phyloP scores from a whole-genome alignment of 352 stramenopile genomes.

The Pythium monospermum region DNA sequence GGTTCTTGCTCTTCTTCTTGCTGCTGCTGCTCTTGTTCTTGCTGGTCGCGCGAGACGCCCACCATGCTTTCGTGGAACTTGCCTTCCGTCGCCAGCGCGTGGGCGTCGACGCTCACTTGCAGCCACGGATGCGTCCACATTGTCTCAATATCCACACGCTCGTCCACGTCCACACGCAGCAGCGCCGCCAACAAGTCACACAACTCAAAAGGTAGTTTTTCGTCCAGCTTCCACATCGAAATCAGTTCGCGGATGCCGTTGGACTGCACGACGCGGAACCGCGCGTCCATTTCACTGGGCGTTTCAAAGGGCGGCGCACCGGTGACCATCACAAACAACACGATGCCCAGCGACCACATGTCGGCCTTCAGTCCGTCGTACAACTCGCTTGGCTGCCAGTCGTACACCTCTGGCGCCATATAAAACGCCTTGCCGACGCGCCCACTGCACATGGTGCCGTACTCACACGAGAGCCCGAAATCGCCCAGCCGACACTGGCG shows the following conservation, averaged over 20 bases:
- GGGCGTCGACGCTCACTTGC: conserved; percentile 1
- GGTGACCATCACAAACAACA: conserved; percentile 59
- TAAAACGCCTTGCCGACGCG: conserved; percentile 60
- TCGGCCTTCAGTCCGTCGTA: conserved; percentile 51
- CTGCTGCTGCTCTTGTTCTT: too few species aligned
- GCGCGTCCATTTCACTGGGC: conserved; percentile 36
- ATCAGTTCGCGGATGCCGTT: conserved; percentile 35
- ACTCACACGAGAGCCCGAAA: conserved; percentile 47
- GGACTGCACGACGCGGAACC: conserved; percentile 43
- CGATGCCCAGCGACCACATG: conserved; percentile 59
- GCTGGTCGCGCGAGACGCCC: background rate
- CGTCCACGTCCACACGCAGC: conserved; percentile 28
- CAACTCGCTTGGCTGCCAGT: conserved; percentile 8
- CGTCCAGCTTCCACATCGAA: conserved; percentile 33
- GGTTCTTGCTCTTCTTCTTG: conserved; percentile 14
- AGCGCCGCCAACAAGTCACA: conserved; percentile 33
- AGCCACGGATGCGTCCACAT: conserved; percentile 45
- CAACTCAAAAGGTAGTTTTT: conserved; percentile 25
- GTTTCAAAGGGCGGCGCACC: conserved; percentile 46
- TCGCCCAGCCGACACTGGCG: conserved; percentile 43
- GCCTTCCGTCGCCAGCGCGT: background rate
- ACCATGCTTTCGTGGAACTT: conserved; percentile 13
- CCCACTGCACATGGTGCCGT: conserved; percentile 29
- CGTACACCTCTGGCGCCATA: conserved; percentile 62
- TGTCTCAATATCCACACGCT: conserved; percentile 31